These are phyloP conservation scores for Saccharomyces hybrid DNA, from an alignment of 1,139 yeast genomes.

Conservation along the genomic window DNA sequence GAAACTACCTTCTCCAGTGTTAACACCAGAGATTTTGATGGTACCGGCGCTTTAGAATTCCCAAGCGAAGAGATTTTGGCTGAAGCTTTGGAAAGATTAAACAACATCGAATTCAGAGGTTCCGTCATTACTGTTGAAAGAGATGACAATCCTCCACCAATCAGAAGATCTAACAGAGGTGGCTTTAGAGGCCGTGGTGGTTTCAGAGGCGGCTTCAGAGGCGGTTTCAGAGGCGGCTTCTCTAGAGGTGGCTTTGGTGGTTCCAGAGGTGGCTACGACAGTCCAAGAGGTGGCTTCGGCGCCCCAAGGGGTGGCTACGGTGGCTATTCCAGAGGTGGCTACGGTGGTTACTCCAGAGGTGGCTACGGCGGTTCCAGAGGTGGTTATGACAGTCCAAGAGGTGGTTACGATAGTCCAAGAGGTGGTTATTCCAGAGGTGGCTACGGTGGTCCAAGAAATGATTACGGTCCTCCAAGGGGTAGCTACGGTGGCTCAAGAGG, in stretches of 20 bases:
- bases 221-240: slow-evolving; percentile 30
- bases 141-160: slow-evolving; percentile 70
- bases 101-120: slow-evolving; percentile 68
- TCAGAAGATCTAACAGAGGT: slow-evolving; percentile 45
- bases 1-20: slow-evolving; percentile 70
- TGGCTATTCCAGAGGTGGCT: slow-evolving; percentile 28
- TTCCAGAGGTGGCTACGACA: slow-evolving; percentile 29
- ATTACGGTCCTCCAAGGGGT: slow-evolving; percentile 31
- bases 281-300: slow-evolving; percentile 27
- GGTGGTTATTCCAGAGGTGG: slow-evolving; percentile 30
- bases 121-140: slow-evolving; percentile 59
- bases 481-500: slow-evolving; percentile 32
- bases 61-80: slow-evolving; percentile 65
- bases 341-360: slow-evolving; percentile 29
- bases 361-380: slow-evolving; percentile 33
- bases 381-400: slow-evolving; percentile 32
- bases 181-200: slow-evolving; percentile 41
- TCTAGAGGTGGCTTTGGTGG: slow-evolving; percentile 6
- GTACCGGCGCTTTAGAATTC: slow-evolving; percentile 73
- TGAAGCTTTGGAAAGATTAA: slow-evolving; percentile 58
- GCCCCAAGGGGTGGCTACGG: slow-evolving; percentile 32
- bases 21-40: slow-evolving; percentile 56
- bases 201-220: slow-evolving; percentile 38
- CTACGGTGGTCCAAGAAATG: slow-evolving; percentile 33
- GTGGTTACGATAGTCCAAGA: slow-evolving; percentile 28